Percentiles rank a stretch among this genome's conserved stretches.
Evolutionary conservation across 768 basidiomycete species (phyloP).

Genomic region (Baorangia bicolor): DNA sequence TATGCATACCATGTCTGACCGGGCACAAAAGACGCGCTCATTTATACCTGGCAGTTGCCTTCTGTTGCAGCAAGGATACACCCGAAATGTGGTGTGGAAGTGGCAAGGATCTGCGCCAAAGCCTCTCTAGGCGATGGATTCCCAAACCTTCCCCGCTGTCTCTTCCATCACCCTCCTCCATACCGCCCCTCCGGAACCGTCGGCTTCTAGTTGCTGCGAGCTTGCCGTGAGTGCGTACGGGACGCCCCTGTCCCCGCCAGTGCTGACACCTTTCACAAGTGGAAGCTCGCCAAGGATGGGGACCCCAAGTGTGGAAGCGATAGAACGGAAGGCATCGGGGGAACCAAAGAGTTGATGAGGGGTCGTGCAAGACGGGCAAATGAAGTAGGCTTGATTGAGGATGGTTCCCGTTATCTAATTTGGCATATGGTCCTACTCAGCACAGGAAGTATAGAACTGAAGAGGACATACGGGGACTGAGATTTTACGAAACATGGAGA

Average conservation of each 20-base stretch:
- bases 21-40: background rate
- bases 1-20: background rate
- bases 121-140: conserved; percentile 12
- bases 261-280: conserved; percentile 71
- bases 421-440: background rate
- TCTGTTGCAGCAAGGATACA: background rate
- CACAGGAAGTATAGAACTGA: background rate
- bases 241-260: conserved; percentile 65
- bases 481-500: conserved; percentile 89
- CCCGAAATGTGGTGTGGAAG: background rate
- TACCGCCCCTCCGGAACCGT: conserved; percentile 29
- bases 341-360: conserved; percentile 71
- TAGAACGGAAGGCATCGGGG: conserved; percentile 57
- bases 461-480: conserved; percentile 68
- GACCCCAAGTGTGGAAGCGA: conserved; percentile 56
- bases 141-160: conserved; percentile 32
- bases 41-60: background rate
- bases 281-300: conserved; percentile 79
- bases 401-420: conserved; percentile 79
- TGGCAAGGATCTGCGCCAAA: background rate
- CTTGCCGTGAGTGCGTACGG: conserved; percentile 43
- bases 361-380: conserved; percentile 69
- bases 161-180: conserved; percentile 35
- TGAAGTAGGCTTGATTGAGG: conserved; percentile 85
- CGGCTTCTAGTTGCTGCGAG: conserved; percentile 11